Evolutionary conservation across 2,329 filamentous ascomycete species (phyloP), one percentile per base, ranked within the genome.

Genomic region (Cercospora sp.): DNA sequence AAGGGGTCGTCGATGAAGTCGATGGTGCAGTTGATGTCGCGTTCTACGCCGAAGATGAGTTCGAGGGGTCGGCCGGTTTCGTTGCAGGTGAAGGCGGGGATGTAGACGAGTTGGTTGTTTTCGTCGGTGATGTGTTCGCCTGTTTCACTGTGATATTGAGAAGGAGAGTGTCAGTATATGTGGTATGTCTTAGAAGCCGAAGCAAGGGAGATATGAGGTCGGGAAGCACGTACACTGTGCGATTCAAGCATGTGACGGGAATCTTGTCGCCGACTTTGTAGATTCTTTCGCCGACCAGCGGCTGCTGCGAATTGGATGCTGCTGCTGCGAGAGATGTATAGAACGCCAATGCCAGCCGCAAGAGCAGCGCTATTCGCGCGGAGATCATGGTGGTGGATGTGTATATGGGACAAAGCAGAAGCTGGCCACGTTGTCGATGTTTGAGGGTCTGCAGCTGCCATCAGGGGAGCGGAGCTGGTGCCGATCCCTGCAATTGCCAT

Each of bases 31-130:
- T 94, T 94, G 74, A 92, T 81, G 78, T 97, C 93, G 72, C 80
- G 80, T 78, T 94, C 92, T 73, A 91, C 82, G 79, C 94, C 94
- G 82, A 97, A 98, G 79, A 88, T 86, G 79, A 99, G 90, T 76
- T 95, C 89, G 75, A 99, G 89, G 0, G 94, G 90, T 61, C 87
- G 86, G 53, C 85, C 85, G 12, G 95, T 98, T 81, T 98, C 95
- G 81, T 93, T 91, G 86, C 95, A 98, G 37, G 86, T 85, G 26
- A 92, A 92, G 80, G 98, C 98, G 45, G 94, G 93, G 55, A 95
- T 89, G 85, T 95, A 98, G 85, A 97, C 87, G 66, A 97, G 88
- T 79, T 96, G 90, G 77, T 95, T 90, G 71, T 89, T 85, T 40
- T 86, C 85, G 78, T 96, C 89, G 77, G 92, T 90, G 77, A 97